A percentile compares a stretch with the other conserved stretches of the same genome.
These are phyloP conservation scores for Drechslerella coelobrocha DNA, from an alignment of 2,329 filamentous ascomycete species.

Conservation along the genomic window DNA sequence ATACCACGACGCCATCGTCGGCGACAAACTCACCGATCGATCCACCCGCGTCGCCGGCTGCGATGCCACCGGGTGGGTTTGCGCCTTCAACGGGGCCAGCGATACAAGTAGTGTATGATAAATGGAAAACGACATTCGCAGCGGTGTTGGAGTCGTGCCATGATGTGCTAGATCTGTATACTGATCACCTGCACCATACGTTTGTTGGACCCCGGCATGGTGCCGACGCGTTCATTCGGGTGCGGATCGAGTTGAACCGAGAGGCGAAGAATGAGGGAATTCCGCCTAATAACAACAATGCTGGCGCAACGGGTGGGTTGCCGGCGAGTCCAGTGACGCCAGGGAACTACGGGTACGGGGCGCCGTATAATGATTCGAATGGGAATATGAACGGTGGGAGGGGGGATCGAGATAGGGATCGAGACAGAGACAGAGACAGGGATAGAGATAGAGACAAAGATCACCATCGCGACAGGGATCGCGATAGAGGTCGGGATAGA, in stretches of 20 bases:
- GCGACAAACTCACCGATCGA: slow-evolving; percentile 59
- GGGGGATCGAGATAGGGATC: slow-evolving; percentile 19
- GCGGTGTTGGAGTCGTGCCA: slow-evolving; percentile 78
- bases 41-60: slow-evolving; percentile 11
- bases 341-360: slow-evolving; percentile 44
- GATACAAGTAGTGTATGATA: slow-evolving; percentile 29
- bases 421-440: slow-evolving; percentile 8
- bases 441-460: neutral
- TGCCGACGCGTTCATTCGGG: slow-evolving; percentile 79
- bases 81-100: slow-evolving; percentile 1
- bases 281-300: slow-evolving; percentile 57
- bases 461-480: neutral
- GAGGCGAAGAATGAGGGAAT: slow-evolving; percentile 69
- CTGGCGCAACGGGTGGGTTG: slow-evolving; percentile 54
- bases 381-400: slow-evolving; percentile 30
- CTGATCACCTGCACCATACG: slow-evolving; percentile 77
- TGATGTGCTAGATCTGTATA: slow-evolving; percentile 90
- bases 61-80: slow-evolving; percentile 22
- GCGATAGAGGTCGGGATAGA: slow-evolving; percentile 18
- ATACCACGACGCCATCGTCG: slow-evolving; percentile 63
- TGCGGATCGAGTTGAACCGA: slow-evolving; percentile 85
- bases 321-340: slow-evolving; percentile 47
- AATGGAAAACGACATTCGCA: slow-evolving; percentile 61
- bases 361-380: slow-evolving; percentile 42
- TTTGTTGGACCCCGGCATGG: slow-evolving; percentile 75